Conservation (phyloP, 2,329 filamentous ascomycete species). For the Cladosporium halotolerans region DNA sequence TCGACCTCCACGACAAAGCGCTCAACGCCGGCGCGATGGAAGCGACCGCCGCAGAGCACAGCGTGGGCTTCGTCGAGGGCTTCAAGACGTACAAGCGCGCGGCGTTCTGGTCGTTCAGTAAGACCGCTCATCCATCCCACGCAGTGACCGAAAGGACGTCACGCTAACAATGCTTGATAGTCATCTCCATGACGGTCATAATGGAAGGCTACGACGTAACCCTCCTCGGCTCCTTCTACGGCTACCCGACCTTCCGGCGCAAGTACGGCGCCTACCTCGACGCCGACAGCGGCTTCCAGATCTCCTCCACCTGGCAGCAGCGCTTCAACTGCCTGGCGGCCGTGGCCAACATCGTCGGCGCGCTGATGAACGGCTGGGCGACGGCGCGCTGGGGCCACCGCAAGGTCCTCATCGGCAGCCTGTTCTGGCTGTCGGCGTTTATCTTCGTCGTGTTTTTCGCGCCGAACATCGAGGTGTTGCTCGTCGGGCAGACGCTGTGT, state of each 20-base stretch:
- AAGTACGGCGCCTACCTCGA: constrained; percentile 33
- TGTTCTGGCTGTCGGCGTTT: constrained; percentile 28
- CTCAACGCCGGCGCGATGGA: constrained; percentile 28
- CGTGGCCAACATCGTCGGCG: constrained; percentile 13
- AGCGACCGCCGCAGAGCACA: constrained; percentile 44
- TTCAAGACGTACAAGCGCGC: constrained; percentile 81
- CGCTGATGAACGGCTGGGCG: constrained; percentile 3
- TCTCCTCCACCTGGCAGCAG: constrained; percentile 53
- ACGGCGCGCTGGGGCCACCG: constrained; percentile 8
- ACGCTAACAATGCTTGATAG: constrained; percentile 15
- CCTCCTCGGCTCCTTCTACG: constrained; percentile 30
- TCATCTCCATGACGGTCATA: constrained; percentile 31
- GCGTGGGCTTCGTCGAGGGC: constrained; percentile 60
- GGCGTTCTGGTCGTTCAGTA: constrained; percentile 60
- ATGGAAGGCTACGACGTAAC: constrained; percentile 38
- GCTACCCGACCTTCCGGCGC: constrained; percentile 24
- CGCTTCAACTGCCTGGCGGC: constrained; percentile 52
- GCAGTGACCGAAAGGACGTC: constrained; percentile 15
- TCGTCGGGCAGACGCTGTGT: constrained; percentile 49
- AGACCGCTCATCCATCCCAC: constrained; percentile 33
- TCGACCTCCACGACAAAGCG: constrained; percentile 8
- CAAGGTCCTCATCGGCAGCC: constrained; percentile 1
- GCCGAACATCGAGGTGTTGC: constrained; percentile 35
- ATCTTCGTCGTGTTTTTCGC: constrained; percentile 52
- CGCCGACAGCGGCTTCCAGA: constrained; percentile 32